Evolutionary conservation across 1,284 basidiomycete genomes (phyloP).

Genomic region (Bondarzewia mesenterica): DNA sequence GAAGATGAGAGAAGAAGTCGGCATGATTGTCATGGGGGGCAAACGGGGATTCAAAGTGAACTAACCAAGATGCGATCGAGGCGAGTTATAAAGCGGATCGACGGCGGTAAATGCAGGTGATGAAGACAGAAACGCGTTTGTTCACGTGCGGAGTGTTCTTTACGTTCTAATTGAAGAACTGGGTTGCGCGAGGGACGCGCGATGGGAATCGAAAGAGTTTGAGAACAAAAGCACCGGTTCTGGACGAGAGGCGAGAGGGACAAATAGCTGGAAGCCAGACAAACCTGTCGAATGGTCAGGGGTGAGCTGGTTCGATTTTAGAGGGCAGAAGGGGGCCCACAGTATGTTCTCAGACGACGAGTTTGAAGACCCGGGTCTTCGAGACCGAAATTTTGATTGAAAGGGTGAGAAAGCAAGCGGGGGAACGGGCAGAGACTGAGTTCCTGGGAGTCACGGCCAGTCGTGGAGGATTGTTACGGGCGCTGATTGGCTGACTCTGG

Average conservation of each 20-base stretch:
- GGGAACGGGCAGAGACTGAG: background rate
- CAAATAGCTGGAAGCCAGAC: background rate
- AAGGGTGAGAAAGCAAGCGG: constrained; percentile 1
- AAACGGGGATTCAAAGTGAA: constrained; percentile 9
- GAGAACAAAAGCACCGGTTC: background rate
- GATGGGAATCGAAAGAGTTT: background rate
- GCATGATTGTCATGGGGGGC: constrained; percentile 14
- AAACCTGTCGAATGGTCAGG: background rate
- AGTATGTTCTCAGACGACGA: background rate
- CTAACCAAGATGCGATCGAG: constrained; percentile 12
- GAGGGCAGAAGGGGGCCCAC: background rate
- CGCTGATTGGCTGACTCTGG: too few species aligned
- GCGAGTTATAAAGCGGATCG: constrained; percentile 7
- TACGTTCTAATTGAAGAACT: background rate
- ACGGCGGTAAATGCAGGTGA: background rate
- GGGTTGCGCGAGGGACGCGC: background rate
- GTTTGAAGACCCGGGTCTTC: background rate
- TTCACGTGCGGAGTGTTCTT: constrained; percentile 4
- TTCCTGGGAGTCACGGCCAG: background rate
- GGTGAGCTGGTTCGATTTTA: background rate
- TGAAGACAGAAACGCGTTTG: background rate
- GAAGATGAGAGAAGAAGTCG: constrained; percentile 26
- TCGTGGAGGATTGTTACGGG: too few species aligned
- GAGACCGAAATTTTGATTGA: too few species aligned
- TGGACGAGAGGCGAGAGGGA: background rate